phyloP scores from a whole-genome alignment of 495 filamentous ascomycete species.

The Tuber melanosporum region DNA sequence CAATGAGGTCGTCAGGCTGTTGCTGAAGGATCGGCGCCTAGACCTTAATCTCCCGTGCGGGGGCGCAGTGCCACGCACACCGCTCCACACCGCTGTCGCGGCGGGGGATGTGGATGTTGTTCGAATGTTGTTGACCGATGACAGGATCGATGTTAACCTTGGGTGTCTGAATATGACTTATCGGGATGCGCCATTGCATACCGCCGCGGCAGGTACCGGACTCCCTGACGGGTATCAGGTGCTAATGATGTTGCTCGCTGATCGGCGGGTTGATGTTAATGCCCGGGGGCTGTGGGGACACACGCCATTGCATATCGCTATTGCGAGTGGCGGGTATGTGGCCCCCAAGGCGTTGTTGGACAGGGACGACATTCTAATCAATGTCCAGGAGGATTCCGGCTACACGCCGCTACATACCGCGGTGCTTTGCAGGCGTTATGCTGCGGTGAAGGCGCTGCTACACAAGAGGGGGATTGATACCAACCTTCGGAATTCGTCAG shows the following conservation, averaged over 20 bases:
- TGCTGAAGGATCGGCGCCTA: neutral
- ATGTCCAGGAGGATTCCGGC: neutral
- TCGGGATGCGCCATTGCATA: constrained; percentile 25
- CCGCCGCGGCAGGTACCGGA: constrained; percentile 5
- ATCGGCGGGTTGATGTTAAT: constrained; percentile 8
- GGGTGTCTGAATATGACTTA: neutral
- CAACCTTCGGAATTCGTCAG: neutral
- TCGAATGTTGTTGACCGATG: neutral
- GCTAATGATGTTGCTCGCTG: neutral
- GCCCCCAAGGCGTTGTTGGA: constrained; percentile 8
- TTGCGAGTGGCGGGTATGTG: neutral
- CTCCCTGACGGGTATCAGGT: neutral
- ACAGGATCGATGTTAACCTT: neutral
- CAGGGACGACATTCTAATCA: neutral
- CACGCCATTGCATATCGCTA: constrained; percentile 3
- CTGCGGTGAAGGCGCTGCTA: neutral
- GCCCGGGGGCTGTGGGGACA: neutral
- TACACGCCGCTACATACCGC: neutral
- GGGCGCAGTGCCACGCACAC: neutral
- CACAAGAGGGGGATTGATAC: constrained; percentile 7
- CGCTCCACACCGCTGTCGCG: neutral
- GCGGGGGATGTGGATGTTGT: neutral
- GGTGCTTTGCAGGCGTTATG: neutral
- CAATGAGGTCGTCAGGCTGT: neutral
- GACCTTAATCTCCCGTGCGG: neutral